phyloP scores from a whole-genome alignment of 106 monocot genomes.

The Allium cepa region DNA sequence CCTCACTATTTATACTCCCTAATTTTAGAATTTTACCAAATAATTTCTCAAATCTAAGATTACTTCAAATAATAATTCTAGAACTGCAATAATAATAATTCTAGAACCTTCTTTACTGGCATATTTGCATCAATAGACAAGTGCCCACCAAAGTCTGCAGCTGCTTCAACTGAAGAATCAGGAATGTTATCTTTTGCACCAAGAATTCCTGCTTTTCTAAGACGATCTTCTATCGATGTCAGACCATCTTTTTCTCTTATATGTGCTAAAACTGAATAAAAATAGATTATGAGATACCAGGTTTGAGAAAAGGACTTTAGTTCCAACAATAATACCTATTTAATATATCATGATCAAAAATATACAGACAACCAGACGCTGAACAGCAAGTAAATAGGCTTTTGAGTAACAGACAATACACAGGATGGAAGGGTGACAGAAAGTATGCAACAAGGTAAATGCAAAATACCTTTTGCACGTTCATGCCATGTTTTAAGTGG shows the following conservation, averaged over 20 bases:
- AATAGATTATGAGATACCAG: not conserved
- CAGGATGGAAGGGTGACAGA: too few relatives aligned
- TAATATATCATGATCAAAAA: too few relatives aligned
- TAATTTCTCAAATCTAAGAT: too few relatives aligned
- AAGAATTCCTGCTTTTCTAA: conserved; percentile 62
- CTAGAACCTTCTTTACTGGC: conserved; percentile 54
- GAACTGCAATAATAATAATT: too few relatives aligned
- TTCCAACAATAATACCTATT: not conserved
- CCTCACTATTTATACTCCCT: too few relatives aligned
- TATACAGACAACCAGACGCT: too few relatives aligned
- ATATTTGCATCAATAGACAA: conserved; percentile 27
- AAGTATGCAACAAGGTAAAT: too few relatives aligned
- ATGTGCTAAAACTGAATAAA: conserved; percentile 24
- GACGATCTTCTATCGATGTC: conserved; percentile 59
- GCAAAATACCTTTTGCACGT: too few relatives aligned
- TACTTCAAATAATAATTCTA: too few relatives aligned
- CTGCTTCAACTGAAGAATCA: conserved; percentile 4
- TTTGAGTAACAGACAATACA: too few relatives aligned
- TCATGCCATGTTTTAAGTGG: not conserved
- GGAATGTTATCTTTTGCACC: conserved; percentile 17
- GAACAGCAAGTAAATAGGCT: too few relatives aligned
- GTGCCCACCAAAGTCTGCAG: conserved; percentile 7
- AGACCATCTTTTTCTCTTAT: conserved; percentile 38
- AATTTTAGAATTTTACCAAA: too few relatives aligned
- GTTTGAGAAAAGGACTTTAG: not conserved